Conservation (phyloP, 805 yeast genomes). For the Starmerella asiatica region DNA sequence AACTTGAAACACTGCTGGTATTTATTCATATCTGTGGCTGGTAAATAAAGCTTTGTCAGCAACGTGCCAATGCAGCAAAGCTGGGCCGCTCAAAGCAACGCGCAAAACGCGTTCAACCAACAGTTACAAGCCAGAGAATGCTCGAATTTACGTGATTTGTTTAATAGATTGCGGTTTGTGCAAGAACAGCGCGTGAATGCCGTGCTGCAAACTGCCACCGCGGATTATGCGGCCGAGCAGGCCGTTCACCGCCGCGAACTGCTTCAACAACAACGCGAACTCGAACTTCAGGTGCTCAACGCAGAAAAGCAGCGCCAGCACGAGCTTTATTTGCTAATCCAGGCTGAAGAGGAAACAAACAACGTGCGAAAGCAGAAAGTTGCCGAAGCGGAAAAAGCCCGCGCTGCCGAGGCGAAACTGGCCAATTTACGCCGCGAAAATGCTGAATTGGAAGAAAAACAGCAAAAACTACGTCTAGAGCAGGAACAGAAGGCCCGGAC, state of each 20-base stretch:
- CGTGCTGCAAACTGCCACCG: background rate
- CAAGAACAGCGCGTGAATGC: slow-evolving; percentile 1
- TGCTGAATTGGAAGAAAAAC: slow-evolving; percentile 1
- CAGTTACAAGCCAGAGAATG: background rate
- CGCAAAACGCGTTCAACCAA: background rate
- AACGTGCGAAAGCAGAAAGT: background rate
- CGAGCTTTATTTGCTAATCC: background rate
- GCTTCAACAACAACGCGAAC: slow-evolving; percentile 2
- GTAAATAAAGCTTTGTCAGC: no score
- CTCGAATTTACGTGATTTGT: slow-evolving; percentile 4
- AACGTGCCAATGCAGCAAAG: no score
- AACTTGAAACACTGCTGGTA: no score
- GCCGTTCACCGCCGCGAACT: slow-evolving; percentile 1
- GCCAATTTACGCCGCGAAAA: background rate
- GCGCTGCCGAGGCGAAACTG: background rate
- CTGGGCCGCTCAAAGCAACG: slow-evolving; percentile 1
- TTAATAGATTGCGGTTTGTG: slow-evolving; percentile 2
- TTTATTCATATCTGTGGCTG: no score
- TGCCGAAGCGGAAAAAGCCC: background rate
- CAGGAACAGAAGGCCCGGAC: slow-evolving; percentile 20
- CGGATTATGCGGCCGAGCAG: slow-evolving; percentile 4
- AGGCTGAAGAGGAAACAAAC: background rate
- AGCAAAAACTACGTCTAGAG: background rate
- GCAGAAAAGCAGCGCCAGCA: slow-evolving; percentile 4
- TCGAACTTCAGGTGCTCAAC: slow-evolving; percentile 1